These are phyloP conservation scores for Jasminum sambac DNA, from an alignment of 257 asterid genomes.

Conservation along the genomic window DNA sequence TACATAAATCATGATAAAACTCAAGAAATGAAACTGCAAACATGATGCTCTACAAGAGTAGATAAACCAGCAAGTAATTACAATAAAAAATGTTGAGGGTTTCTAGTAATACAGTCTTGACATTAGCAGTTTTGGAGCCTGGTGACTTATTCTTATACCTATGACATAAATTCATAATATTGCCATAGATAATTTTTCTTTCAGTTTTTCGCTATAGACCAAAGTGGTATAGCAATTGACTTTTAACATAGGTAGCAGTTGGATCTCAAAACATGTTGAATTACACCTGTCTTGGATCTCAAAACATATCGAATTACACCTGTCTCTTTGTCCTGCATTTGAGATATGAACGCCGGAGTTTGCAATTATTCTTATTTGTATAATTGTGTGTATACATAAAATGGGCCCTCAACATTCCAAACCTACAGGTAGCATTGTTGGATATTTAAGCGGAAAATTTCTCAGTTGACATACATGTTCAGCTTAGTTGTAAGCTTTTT, in stretches of 20 bases:
- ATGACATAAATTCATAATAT: background rate
- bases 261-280: background rate
- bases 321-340: background rate
- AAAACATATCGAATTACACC: background rate
- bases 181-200: background rate
- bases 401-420: background rate
- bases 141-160: background rate
- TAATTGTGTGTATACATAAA: background rate
- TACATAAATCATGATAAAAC: background rate
- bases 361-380: background rate
- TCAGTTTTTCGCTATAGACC: background rate
- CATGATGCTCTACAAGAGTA: background rate
- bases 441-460: background rate
- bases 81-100: background rate
- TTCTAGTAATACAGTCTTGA: background rate
- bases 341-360: background rate
- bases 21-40: background rate
- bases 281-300: background rate
- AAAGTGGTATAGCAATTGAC: background rate
- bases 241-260: background rate
- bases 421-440: background rate
- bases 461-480: background rate
- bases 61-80: background rate
- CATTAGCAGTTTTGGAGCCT: background rate
- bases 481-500: background rate